Conservation (phyloP, 2,329 filamentous ascomycete species). For the Blastomyces gilchristii region DNA sequence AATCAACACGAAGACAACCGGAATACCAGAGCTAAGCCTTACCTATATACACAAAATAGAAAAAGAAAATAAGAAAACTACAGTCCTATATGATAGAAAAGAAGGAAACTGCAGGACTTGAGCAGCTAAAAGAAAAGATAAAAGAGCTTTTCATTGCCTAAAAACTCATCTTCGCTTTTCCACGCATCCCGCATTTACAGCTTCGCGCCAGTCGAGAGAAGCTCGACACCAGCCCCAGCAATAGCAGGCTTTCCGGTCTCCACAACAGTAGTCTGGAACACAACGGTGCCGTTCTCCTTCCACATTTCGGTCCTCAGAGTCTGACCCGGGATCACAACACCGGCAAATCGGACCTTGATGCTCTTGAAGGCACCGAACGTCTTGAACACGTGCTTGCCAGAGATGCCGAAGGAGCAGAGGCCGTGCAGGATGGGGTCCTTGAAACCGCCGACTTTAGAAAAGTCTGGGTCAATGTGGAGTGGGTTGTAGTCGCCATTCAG, state of each 20-base stretch:
- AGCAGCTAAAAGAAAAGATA: background rate
- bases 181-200: slow-evolving; percentile 8
- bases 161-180: background rate
- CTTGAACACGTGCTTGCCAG: slow-evolving; percentile 80
- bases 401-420: slow-evolving; percentile 88
- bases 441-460: slow-evolving; percentile 93
- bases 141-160: background rate
- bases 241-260: slow-evolving; percentile 89
- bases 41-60: background rate
- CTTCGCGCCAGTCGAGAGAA: slow-evolving; percentile 23
- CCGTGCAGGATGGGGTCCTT: slow-evolving; percentile 89
- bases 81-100: background rate
- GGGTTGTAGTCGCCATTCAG: slow-evolving; percentile 93
- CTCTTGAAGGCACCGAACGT: slow-evolving; percentile 76
- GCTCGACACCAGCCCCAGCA: slow-evolving; percentile 66
- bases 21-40: background rate
- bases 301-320: slow-evolving; percentile 92
- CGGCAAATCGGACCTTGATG: slow-evolving; percentile 86
- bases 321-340: slow-evolving; percentile 74
- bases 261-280: slow-evolving; percentile 82
- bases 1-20: background rate
- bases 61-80: background rate
- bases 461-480: slow-evolving; percentile 86
- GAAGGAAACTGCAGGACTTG: background rate
- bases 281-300: slow-evolving; percentile 68